phyloP scores from a whole-genome alignment of 192 early-diverging fungal species.

The Backusella mclennaniae region DNA sequence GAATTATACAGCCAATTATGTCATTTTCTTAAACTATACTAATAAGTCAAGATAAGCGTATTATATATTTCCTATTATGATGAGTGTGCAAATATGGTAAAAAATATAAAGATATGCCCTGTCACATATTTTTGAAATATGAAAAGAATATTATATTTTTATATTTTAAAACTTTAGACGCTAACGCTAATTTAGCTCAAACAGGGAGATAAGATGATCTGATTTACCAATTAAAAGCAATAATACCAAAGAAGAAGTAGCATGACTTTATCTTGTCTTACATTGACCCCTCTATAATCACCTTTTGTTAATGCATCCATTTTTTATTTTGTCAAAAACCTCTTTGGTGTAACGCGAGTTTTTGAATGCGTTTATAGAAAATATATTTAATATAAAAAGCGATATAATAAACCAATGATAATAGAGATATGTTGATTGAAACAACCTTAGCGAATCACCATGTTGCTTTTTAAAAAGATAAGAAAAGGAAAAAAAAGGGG shows the following conservation, averaged over 20 bases:
- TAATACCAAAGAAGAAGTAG: background rate
- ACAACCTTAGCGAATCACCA: background rate
- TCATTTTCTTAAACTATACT: background rate
- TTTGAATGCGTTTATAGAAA: background rate
- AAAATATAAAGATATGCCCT: background rate
- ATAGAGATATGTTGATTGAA: background rate
- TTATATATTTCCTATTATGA: background rate
- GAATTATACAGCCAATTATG: too few species aligned
- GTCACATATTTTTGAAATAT: background rate
- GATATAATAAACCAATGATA: background rate
- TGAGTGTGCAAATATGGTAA: background rate
- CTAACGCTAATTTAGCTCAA: background rate
- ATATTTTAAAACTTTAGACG: background rate
- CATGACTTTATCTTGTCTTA: background rate
- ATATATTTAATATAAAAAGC: background rate
- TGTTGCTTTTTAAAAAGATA: background rate
- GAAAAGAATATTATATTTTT: background rate
- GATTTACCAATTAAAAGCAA: background rate
- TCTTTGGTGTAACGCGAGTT: background rate
- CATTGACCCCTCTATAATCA: background rate
- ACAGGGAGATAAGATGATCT: background rate
- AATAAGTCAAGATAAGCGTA: background rate
- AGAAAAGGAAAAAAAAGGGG: background rate
- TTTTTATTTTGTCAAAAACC: background rate
- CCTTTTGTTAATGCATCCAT: background rate